phyloP scores from a whole-genome alignment of 306 rosid genomes.

The Abrus pulchellus region DNA sequence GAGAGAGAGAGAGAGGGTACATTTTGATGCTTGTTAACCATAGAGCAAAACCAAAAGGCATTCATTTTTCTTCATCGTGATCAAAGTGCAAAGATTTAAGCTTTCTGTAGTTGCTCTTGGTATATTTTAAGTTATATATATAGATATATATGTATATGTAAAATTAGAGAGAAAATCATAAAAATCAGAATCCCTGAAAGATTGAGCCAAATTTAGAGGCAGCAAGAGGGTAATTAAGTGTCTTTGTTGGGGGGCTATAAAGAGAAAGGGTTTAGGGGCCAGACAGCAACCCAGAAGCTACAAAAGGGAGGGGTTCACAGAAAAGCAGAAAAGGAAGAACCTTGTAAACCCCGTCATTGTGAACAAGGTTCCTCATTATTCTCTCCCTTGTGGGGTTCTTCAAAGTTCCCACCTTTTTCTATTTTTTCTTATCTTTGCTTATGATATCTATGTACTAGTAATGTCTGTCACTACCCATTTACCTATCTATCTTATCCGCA shows the following conservation, averaged over 20 bases:
- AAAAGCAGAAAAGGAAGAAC: constrained; percentile 48
- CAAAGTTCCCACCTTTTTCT: constrained; percentile 50
- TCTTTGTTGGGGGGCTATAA: constrained; percentile 46
- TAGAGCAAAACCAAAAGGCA: constrained; percentile 45
- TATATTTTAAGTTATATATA: background rate
- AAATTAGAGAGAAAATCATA: constrained; percentile 6
- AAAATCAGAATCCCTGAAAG: background rate
- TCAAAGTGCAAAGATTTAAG: constrained; percentile 16
- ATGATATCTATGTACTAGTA: constrained; percentile 57
- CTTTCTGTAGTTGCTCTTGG: background rate
- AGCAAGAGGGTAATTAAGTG: constrained; percentile 42
- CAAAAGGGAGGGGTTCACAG: constrained; percentile 35
- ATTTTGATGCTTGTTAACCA: constrained; percentile 43
- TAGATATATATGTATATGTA: background rate
- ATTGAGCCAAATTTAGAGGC: constrained; percentile 45
- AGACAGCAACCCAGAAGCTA: constrained; percentile 15
- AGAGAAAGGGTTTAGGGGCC: constrained; percentile 40
- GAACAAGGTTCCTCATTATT: constrained; percentile 74
- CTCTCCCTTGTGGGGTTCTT: constrained; percentile 54
- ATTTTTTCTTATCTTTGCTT: constrained; percentile 44
- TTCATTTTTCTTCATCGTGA: constrained; percentile 36
- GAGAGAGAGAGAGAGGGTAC: constrained; percentile 26
- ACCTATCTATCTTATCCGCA: constrained; percentile 54
- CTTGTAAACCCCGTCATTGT: constrained; percentile 77
- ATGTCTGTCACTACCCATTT: constrained; percentile 45